These are phyloP conservation scores for Lachancea meyersii DNA, from an alignment of 805 yeast genomes.

Conservation along the genomic window DNA sequence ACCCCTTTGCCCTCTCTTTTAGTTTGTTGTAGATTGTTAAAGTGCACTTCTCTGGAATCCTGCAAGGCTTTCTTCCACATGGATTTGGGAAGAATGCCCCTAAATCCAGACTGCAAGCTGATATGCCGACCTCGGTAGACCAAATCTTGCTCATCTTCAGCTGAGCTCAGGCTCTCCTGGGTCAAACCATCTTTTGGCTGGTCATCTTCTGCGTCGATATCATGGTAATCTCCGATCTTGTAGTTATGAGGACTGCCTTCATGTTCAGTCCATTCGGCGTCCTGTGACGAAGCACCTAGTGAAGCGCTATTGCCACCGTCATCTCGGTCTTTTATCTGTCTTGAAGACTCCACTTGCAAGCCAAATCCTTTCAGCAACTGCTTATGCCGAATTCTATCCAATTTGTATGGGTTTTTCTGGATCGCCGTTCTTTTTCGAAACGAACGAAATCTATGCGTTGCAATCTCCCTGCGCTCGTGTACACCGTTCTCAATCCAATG, in stretches of 20 bases:
- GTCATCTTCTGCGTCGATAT: not conserved
- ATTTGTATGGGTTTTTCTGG: constrained; percentile 33
- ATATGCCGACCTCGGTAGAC: constrained; percentile 27
- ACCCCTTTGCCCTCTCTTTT: constrained; percentile 20
- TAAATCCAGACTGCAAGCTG: constrained; percentile 26
- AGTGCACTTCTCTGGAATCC: not conserved
- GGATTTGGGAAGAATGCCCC: constrained; percentile 29
- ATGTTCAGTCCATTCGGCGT: not conserved
- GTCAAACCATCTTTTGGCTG: not conserved
- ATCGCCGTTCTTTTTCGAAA: constrained; percentile 31
- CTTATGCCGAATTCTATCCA: constrained; percentile 30
- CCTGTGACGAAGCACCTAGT: not conserved
- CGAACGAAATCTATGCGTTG: constrained; percentile 13
- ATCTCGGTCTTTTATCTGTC: not conserved
- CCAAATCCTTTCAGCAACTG: constrained; percentile 29
- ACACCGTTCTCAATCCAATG: not conserved
- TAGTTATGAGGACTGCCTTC: not conserved
- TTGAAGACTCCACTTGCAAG: constrained; percentile 5
- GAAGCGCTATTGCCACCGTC: not conserved
- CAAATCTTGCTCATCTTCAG: constrained; percentile 5
- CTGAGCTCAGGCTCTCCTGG: not conserved
- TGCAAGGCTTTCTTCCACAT: constrained; percentile 28
- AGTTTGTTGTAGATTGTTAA: constrained; percentile 1
- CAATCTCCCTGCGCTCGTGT: not conserved
- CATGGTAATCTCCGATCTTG: no score